phyloP scores from a whole-genome alignment of 139 green algal genomes.

The Trebouxia sp. region DNA sequence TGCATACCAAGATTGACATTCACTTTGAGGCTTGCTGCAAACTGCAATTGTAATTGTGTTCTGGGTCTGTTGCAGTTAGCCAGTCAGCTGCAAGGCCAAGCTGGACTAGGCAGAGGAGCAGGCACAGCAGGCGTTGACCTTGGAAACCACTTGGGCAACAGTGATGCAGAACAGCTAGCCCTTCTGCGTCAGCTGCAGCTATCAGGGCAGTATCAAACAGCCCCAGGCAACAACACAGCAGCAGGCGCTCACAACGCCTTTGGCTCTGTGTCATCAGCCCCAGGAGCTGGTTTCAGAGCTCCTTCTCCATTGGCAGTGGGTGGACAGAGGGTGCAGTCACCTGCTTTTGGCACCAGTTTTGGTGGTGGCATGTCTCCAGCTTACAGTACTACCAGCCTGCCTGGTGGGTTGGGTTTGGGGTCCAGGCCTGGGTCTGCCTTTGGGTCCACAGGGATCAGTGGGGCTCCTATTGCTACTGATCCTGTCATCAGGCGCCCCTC shows the following conservation, averaged over 20 bases:
- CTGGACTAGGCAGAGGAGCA: not conserved
- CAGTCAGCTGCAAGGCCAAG: not conserved
- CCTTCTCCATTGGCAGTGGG: conserved; percentile 2
- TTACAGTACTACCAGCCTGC: conserved; percentile 15
- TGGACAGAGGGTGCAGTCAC: not conserved
- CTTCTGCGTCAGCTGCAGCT: conserved; percentile 19
- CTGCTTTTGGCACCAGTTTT: conserved; percentile 2
- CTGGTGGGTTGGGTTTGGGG: not conserved
- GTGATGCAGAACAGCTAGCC: conserved; percentile 1
- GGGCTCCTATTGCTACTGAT: not conserved
- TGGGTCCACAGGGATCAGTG: not conserved
- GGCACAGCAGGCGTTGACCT: not conserved
- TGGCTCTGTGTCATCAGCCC: conserved; percentile 5
- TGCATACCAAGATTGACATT: no score
- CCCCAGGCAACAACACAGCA: not conserved
- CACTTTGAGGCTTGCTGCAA: no score
- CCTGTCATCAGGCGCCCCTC: conserved; percentile 1
- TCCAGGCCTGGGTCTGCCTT: conserved; percentile 5
- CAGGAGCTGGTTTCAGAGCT: not conserved
- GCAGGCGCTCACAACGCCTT: not conserved
- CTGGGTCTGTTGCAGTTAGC: not conserved
- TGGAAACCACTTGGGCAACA: not conserved
- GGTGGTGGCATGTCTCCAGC: conserved; percentile 2
- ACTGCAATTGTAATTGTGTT: not conserved
- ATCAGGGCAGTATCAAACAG: not conserved